Evolutionary conservation across 2,329 filamentous ascomycete species (phyloP), one percentile per base, ranked within the genome.

Genomic region (Claviceps cyperi): DNA sequence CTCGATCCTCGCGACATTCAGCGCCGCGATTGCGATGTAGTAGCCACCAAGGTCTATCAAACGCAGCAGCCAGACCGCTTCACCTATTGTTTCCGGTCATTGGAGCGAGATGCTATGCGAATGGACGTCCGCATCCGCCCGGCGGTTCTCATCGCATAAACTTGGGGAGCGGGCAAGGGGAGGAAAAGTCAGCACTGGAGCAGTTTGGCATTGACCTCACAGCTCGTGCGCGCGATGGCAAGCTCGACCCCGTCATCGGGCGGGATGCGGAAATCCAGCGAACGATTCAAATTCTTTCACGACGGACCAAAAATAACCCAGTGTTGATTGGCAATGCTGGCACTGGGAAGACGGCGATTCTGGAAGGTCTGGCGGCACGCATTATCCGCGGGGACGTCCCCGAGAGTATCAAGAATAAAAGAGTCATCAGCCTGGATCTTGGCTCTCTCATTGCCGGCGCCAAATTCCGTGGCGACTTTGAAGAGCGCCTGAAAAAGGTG

Each of bases 81-180:
- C 60, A 54, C 36, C 51, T 71, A 15, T 57, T 71, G 15, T 57
- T 71, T 5, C 71, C 76, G 3, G 62, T 62, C 9, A 57, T 65
- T 39, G 57, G 67, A 14, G 57, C 67, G 13, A 74, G 82, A 50
- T 66, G 61, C 46, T 86, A 85, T 67, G 76, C 81, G 52, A 81
- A 81, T 72, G 83, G 85, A 59, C 74, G 84, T 52, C 86, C 89
- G 54, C 87, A 92, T 56, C 90, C 89, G 1, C 89, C 91, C 0
- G 91, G 91, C 47, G 90, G 90, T 50, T 96, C 89, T 1, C 88
- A 96, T 68, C 85, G 84, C 56, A 97, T 97, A 90, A 82, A 97
- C 63, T 69, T 97, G 63, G 79, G 87, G 50, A 84, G 73, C 28
- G 77, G 77, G 58, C 75, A 77, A 28, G 78, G 77, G 58, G 75